phyloP scores from a whole-genome alignment of 176 grass and related monocot genomes.

The Pontederia paniculata region DNA sequence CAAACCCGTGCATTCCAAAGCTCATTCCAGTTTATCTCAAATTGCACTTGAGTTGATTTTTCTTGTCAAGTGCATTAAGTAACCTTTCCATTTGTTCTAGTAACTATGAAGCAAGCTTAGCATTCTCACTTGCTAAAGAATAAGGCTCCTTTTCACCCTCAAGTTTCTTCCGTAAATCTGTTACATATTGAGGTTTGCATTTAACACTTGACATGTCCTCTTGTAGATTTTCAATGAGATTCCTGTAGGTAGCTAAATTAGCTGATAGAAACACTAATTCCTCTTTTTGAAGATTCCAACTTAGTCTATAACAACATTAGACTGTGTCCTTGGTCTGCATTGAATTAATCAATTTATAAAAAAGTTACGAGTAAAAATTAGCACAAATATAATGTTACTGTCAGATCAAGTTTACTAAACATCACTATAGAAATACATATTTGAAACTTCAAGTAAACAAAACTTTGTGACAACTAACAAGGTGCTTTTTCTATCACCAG shows the following conservation, averaged over 20 bases:
- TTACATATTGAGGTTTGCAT: slow-evolving; percentile 25
- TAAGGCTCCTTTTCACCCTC: slow-evolving; percentile 42
- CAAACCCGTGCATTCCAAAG: slow-evolving; percentile 44
- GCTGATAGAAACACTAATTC: slow-evolving; percentile 24
- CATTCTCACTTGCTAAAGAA: slow-evolving; percentile 53
- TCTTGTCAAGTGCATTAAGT: slow-evolving; percentile 32
- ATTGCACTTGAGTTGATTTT: slow-evolving; percentile 47
- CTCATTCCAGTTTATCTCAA: slow-evolving; percentile 41
- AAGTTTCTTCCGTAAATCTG: slow-evolving; percentile 46
- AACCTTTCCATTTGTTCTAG: slow-evolving; percentile 59
- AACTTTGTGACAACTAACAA: too few relatives aligned
- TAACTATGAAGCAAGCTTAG: slow-evolving; percentile 37
- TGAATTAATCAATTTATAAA: too few relatives aligned
- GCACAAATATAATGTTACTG: too few relatives aligned
- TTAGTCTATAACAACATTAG: slow-evolving; percentile 43
- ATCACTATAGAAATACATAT: too few relatives aligned
- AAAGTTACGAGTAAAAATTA: too few relatives aligned
- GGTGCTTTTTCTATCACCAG: too few relatives aligned
- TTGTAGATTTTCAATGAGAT: slow-evolving; percentile 41
- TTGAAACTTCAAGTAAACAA: too few relatives aligned
- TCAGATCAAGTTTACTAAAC: too few relatives aligned
- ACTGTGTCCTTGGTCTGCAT: too few relatives aligned
- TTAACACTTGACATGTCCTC: slow-evolving; percentile 44
- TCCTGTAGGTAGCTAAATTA: slow-evolving; percentile 39
- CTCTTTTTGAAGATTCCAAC: slow-evolving; percentile 27